phyloP scores from a whole-genome alignment of 441 rosid genomes.

The Erodium texanum region DNA sequence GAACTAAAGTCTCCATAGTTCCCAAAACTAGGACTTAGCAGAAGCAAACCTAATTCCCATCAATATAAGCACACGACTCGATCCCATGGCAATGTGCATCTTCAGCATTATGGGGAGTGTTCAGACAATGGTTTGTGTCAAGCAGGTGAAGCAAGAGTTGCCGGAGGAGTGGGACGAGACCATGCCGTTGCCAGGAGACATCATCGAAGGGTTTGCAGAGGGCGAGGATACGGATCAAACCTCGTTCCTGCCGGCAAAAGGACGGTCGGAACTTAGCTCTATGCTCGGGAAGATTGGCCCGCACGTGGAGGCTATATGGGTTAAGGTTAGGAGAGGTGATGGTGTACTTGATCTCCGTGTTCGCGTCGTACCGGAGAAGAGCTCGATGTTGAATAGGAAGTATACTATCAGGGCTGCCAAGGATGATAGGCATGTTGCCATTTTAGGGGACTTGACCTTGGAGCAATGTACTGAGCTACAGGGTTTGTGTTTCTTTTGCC shows the following conservation, averaged over 20 bases:
- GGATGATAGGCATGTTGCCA: neutral
- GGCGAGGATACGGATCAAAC: neutral
- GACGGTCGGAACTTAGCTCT: neutral
- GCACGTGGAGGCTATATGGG: neutral
- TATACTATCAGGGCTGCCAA: neutral
- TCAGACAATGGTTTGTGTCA: slow-evolving; percentile 1
- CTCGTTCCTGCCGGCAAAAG: neutral
- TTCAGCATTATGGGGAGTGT: neutral
- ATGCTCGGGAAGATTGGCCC: neutral
- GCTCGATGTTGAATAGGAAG: neutral
- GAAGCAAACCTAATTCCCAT: neutral
- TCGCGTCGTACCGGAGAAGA: neutral
- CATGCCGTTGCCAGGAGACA: slow-evolving; percentile 4
- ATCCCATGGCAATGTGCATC: neutral
- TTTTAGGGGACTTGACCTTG: neutral
- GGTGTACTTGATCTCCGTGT: neutral
- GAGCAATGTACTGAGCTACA: neutral
- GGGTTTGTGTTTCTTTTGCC: neutral
- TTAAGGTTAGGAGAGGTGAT: neutral
- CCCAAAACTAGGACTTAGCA: neutral
- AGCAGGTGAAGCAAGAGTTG: neutral
- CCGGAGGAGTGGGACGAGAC: slow-evolving; percentile 1
- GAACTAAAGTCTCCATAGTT: neutral
- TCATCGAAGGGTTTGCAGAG: neutral
- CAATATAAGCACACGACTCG: neutral